Conservation (phyloP, 257 asterid genomes). For the Primulina tabacum region DNA sequence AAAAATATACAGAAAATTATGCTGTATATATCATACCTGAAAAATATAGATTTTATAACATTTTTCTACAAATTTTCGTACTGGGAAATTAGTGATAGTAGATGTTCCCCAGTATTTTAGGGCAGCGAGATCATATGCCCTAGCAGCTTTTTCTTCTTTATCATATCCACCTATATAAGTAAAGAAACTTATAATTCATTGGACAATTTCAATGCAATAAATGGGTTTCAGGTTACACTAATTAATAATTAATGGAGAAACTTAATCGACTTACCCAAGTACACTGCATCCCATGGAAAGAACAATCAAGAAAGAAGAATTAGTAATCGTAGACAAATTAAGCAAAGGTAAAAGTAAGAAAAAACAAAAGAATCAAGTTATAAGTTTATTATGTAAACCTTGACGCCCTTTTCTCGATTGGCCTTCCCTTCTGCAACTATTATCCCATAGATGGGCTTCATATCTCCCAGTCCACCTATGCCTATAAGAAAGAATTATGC, state of each 20-base stretch:
- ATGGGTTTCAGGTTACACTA: background rate
- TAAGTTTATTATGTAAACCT: constrained; percentile 37
- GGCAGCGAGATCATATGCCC: constrained; percentile 96
- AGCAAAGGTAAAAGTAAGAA: background rate
- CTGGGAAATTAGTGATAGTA: constrained; percentile 90
- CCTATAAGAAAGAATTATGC: constrained; percentile 29
- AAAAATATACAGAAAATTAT: background rate
- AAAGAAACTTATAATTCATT: background rate
- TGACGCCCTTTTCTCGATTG: constrained; percentile 95
- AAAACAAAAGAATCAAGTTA: background rate
- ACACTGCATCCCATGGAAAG: constrained; percentile 38
- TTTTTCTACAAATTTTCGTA: constrained; percentile 12
- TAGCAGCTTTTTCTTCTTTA: constrained; percentile 96
- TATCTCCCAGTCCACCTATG: constrained; percentile 97
- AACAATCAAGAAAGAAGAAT: background rate
- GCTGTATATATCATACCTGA: background rate
- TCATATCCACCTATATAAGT: constrained; percentile 76
- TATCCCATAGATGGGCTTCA: constrained; percentile 96
- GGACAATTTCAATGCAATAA: background rate
- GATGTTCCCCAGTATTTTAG: constrained; percentile 95
- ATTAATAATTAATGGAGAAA: background rate
- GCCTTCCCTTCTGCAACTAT: constrained; percentile 91
- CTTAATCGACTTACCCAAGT: constrained; percentile 54
- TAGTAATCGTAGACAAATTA: background rate
- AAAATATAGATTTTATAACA: too few relatives aligned